Conservation (phyloP, 306 rosid species). For the Bauhinia variegata region DNA sequence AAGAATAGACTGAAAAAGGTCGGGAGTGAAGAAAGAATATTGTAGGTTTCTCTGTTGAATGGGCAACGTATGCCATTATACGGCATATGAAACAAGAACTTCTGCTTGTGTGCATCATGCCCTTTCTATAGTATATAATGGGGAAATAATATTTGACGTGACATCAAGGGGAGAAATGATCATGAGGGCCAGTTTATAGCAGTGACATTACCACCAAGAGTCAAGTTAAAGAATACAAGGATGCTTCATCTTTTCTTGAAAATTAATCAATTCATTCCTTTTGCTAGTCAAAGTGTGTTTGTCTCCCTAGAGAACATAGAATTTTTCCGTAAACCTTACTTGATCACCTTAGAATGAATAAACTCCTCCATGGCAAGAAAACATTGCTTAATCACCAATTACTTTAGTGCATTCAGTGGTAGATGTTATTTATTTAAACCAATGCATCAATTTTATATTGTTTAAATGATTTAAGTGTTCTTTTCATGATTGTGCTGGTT, state of each 20-base stretch:
- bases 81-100: slow-evolving; percentile 23
- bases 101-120: background rate
- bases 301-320: slow-evolving; percentile 1
- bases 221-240: background rate
- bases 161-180: slow-evolving; percentile 2
- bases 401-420: slow-evolving; percentile 20
- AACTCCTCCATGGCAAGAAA: background rate
- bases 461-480: background rate
- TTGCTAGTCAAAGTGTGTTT: slow-evolving; percentile 2
- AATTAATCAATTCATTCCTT: slow-evolving; percentile 12
- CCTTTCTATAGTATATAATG: slow-evolving; percentile 2
- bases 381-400: background rate
- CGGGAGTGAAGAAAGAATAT: background rate
- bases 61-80: slow-evolving; percentile 4
- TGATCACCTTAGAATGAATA: background rate
- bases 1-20: slow-evolving; percentile 18
- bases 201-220: background rate
- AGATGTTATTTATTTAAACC: slow-evolving; percentile 2
- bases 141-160: slow-evolving; percentile 10
- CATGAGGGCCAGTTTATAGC: background rate
- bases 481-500: slow-evolving; percentile 14
- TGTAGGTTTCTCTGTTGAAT: slow-evolving; percentile 9
- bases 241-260: background rate
- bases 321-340: slow-evolving; percentile 11
- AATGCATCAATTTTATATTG: background rate